Conservation (phyloP, 805 yeast genomes). For the Kodamaea fukazawae region DNA sequence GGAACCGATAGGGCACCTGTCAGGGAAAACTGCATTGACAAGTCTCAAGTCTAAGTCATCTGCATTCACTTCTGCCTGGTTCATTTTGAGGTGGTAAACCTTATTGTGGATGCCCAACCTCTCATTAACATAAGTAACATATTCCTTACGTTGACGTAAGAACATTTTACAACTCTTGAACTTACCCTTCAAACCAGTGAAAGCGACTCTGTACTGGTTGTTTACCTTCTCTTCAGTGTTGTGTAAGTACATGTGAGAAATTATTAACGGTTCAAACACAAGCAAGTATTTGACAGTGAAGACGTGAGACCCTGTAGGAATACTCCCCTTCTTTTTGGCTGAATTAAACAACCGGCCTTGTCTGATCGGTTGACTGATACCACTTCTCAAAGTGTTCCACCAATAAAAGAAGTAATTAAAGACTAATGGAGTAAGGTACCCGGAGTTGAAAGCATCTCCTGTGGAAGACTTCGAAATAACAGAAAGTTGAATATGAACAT, state of each 20-base stretch:
- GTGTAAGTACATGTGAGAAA: constrained; percentile 37
- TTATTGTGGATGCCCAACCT: constrained; percentile 35
- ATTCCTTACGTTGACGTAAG: constrained; percentile 38
- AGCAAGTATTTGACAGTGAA: constrained; percentile 42
- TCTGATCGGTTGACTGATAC: constrained; percentile 33
- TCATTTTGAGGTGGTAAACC: constrained; percentile 54
- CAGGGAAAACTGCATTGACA: constrained; percentile 61
- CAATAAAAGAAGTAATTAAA: constrained; percentile 39
- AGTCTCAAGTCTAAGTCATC: constrained; percentile 67
- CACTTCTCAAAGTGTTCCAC: constrained; percentile 39
- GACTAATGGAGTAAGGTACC: constrained; percentile 39
- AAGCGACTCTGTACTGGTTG: constrained; percentile 25
- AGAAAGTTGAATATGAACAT: constrained; percentile 54
- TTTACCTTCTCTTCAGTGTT: constrained; percentile 21
- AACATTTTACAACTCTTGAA: constrained; percentile 34
- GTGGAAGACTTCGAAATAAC: constrained; percentile 32
- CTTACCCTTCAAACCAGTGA: constrained; percentile 40
- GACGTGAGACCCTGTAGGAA: constrained; percentile 39
- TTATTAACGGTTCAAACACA: constrained; percentile 37
- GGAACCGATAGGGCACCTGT: constrained; percentile 24
- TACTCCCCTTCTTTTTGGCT: constrained; percentile 15
- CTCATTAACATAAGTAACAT: constrained; percentile 36
- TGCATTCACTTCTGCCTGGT: constrained; percentile 68
- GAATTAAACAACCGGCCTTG: constrained; percentile 32
- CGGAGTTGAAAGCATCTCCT: constrained; percentile 33